A percentile compares a stretch with the other conserved stretches of the same genome.
phyloP scores from a whole-genome alignment of 2,329 filamentous ascomycete genomes.

The Fonsecaea pugnacius region DNA sequence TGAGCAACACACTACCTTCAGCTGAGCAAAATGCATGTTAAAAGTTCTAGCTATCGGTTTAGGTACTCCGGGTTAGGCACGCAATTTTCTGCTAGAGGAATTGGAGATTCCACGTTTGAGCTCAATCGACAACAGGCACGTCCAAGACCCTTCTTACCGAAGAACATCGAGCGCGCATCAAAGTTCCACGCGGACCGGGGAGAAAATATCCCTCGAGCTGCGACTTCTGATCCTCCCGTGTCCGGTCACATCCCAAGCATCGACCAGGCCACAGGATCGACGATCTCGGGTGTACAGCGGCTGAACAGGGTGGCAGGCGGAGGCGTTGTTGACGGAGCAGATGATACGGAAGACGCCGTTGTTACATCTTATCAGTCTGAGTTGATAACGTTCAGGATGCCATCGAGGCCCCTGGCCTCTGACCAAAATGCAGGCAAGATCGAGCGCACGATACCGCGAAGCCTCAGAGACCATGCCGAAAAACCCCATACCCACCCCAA shows the following conservation, averaged over 20 bases:
- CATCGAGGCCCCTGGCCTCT: neutral
- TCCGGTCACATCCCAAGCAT: neutral
- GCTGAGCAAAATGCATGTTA: slow-evolving; percentile 28
- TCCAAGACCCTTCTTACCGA: slow-evolving; percentile 23
- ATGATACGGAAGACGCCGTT: neutral
- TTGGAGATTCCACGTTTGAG: slow-evolving; percentile 29
- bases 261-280: neutral
- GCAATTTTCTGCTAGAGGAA: slow-evolving; percentile 18
- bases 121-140: slow-evolving; percentile 10
- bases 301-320: neutral
- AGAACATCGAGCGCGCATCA: slow-evolving; percentile 27
- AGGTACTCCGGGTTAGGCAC: slow-evolving; percentile 16
- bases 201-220: neutral
- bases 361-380: neutral
- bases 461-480: slow-evolving; percentile 23
- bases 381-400: slow-evolving; percentile 11
- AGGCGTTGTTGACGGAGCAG: neutral
- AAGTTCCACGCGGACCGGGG: slow-evolving; percentile 22
- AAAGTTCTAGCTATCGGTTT: slow-evolving; percentile 4
- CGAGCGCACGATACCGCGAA: slow-evolving; percentile 24
- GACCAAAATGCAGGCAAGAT: neutral
- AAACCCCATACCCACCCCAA: slow-evolving; percentile 23
- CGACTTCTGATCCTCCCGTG: neutral
- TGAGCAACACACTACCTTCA: neutral
- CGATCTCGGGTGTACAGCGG: neutral